phyloP scores from a whole-genome alignment of 2,329 filamentous ascomycete species.

The Grosmannia penicillata region DNA sequence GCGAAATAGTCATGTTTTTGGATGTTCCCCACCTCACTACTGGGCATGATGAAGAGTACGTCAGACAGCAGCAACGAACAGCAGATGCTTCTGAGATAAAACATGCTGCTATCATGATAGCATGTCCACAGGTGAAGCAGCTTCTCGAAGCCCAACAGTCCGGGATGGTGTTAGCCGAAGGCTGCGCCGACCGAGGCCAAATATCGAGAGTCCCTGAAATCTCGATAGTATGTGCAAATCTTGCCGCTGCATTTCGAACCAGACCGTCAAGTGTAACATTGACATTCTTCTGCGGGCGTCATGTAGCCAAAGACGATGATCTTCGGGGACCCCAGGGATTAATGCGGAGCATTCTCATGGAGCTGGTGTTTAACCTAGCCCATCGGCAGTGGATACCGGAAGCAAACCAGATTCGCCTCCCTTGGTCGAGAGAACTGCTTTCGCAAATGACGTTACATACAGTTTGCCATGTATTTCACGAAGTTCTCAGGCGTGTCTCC shows the following conservation, averaged over 20 bases:
- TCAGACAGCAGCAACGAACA: background rate
- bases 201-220: slow-evolving; percentile 1
- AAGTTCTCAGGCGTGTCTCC: slow-evolving; percentile 2
- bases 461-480: slow-evolving; percentile 7
- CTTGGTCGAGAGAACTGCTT: background rate
- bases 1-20: slow-evolving; percentile 5
- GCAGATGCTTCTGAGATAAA: background rate
- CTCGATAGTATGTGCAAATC: slow-evolving; percentile 3
- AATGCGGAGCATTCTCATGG: slow-evolving; percentile 12
- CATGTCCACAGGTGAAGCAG: slow-evolving; percentile 2
- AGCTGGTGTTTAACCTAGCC: slow-evolving; percentile 5
- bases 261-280: background rate
- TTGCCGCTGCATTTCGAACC: slow-evolving; percentile 2
- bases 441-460: slow-evolving; percentile 1
- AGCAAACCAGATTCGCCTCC: background rate
- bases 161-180: slow-evolving; percentile 7
- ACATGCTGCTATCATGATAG: slow-evolving; percentile 2
- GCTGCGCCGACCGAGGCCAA: slow-evolving; percentile 4
- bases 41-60: background rate
- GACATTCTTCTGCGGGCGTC: slow-evolving; percentile 5
- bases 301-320: background rate
- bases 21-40: slow-evolving; percentile 5
- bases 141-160: slow-evolving; percentile 1
- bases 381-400: slow-evolving; percentile 2
- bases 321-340: slow-evolving; percentile 3